Evolutionary conservation across 352 stramenopile genomes (phyloP), one percentile per base, ranked within the genome.

Genomic region (Globisporangium alternatum): DNA sequence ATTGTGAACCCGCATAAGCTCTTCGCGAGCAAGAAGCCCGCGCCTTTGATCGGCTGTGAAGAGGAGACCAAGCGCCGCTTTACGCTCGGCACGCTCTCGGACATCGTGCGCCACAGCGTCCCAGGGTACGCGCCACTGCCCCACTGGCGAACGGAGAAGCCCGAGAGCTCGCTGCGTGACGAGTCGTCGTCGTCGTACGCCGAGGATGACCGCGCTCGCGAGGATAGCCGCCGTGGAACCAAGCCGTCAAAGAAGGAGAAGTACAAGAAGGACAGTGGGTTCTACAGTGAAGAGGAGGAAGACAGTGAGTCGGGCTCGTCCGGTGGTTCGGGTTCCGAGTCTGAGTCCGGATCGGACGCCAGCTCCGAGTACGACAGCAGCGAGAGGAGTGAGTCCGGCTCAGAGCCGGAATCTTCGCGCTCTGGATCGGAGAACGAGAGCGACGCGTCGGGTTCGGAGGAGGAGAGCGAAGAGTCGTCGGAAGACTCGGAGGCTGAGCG

Each of bases 1-100:
- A 66, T 85, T 37, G 76, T 90, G 47, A 86, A 89, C 64, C 80
- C 76, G 5, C 76, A 89, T 69, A 91, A 90, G 44, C 64, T 96
- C 3, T 91, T 96, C 56, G 73, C 81, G 3, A 85, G 72, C 41
- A 84, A 90, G 77, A 96, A 96, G 48, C 86, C 88, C 5, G 81
- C 87, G 9, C 87, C 87, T 3, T 43, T 90, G 37, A 88, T 96
- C 55, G 79, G 86, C 13, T 85, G 77, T 30, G 76, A 94, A 30
- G 81, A 95, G 39, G 81, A 91, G 45, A 68, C 69, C 17, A 88
- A 91, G 75, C 78, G 69, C 25, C 75, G 87, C 3, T 96, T 97
- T 47, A 88, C 78, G 17, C 74, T 98, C 2, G 93, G 93, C 13
- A 90, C 89, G 10, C 78, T 98, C 8, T 97, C 88, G 19, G 85